A percentile compares a stretch with the other conserved stretches of the same genome.
These are phyloP conservation scores for Cordyceps tenuipes DNA, from an alignment of 2,329 filamentous ascomycete genomes.

Conservation along the genomic window DNA sequence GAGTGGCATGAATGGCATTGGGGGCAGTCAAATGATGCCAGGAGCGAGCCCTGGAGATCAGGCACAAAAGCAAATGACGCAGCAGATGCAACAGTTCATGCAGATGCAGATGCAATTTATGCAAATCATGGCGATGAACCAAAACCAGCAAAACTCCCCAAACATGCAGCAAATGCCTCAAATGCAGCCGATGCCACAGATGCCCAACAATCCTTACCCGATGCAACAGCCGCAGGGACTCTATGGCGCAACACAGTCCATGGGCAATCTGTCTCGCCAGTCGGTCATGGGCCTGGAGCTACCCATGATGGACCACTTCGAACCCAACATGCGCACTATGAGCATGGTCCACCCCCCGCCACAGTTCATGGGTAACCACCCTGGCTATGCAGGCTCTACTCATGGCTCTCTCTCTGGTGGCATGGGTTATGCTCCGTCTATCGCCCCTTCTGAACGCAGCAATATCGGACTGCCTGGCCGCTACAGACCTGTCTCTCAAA, in stretches of 20 bases:
- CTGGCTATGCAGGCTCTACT: conserved; percentile 25
- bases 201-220: conserved; percentile 21
- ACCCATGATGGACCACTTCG: conserved; percentile 34
- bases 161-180: conserved; percentile 19
- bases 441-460: conserved; percentile 91
- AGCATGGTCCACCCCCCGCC: conserved; percentile 72
- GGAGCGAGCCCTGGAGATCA: conserved; percentile 57
- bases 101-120: conserved; percentile 94
- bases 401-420: conserved; percentile 25
- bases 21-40: conserved; percentile 12
- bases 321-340: conserved; percentile 58
- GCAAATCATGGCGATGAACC: conserved; percentile 61
- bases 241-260: conserved; percentile 29
- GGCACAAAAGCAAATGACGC: conserved; percentile 70
- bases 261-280: conserved; percentile 36
- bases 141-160: conserved; percentile 19
- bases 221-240: conserved; percentile 20
- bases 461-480: conserved; percentile 84
- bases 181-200: conserved; percentile 18
- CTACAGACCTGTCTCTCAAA: conserved; percentile 78
- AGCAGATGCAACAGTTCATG: conserved; percentile 83
- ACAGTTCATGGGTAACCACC: conserved; percentile 44
- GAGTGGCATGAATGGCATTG: conserved; percentile 24
- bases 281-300: conserved; percentile 38
- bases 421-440: conserved; percentile 72